Conservation (phyloP, 176 grass and related monocot genomes). For the Bolboschoenus planiculmis region DNA sequence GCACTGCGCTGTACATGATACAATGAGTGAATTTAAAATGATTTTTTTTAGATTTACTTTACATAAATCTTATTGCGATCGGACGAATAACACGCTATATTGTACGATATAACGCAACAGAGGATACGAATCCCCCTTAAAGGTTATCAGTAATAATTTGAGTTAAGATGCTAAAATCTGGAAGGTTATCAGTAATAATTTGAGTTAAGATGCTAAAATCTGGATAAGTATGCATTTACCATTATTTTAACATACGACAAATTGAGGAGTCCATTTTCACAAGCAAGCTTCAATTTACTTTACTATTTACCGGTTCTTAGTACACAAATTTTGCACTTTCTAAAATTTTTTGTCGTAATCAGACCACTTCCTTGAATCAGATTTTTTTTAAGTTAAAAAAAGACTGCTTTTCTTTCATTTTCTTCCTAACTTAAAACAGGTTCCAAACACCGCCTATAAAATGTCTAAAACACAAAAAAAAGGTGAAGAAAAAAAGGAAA, state of each 20-base stretch:
- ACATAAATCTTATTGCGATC: too few species aligned
- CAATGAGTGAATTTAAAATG: too few species aligned
- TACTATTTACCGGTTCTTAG: background rate
- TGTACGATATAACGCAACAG: too few species aligned
- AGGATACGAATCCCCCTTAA: too few species aligned
- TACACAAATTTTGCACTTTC: background rate
- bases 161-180: too few species aligned
- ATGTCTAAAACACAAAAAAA: background rate
- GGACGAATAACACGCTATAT: too few species aligned
- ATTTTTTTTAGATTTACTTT: too few species aligned
- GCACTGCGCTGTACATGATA: too few species aligned
- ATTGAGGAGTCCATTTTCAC: background rate
- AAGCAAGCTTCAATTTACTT: background rate
- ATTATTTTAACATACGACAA: background rate
- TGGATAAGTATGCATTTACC: background rate
- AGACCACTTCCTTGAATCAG: background rate
- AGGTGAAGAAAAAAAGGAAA: background rate
- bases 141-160: too few species aligned
- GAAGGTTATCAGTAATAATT: too few species aligned
- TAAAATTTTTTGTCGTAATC: background rate
- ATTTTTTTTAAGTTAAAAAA: background rate
- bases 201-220: too few species aligned
- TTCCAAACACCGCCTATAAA: background rate
- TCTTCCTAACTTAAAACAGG: background rate
- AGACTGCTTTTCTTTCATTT: background rate